Evolutionary conservation across 768 basidiomycete species (phyloP), one percentile per base, ranked within the genome.

Genomic region (Boletales sp.): DNA sequence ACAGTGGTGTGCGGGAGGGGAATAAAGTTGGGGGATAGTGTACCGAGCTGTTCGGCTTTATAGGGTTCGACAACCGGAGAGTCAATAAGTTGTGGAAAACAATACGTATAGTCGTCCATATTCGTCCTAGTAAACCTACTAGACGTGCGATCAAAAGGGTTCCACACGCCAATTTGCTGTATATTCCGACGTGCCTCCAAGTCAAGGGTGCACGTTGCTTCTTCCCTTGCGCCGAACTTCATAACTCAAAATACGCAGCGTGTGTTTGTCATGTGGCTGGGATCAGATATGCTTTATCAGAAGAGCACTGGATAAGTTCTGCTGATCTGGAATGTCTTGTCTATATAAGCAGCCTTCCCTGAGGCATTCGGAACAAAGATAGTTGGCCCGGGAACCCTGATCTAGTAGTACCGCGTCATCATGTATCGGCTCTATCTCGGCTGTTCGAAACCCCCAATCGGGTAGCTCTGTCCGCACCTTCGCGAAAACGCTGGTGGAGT

Each of bases 251-350:
- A 44, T 49, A 58, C 55, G 41, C 25, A 45, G 48, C 34, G 41
- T 56, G 25, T 28, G 59, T 59, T 66, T 62, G 57, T 64, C 57
- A 68, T 68, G 57, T 67, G 65, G 67, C 65, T 55, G 50, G 50
- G 14, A 45, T 51, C 48, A 50, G 54, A 53, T 13, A 30, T 51
- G 25, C 55, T 56, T 60, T 69, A 69, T 67, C 67, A 60, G 62
- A 63, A 57, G 41, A 25, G 44, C 37, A 43, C 53, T 50, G 43
- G 43, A 55, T 14, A 49, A 41, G 50, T 44, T 40, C 34, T 14
- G 44, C 19, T 51, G 60, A 63, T 55, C 48, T 57, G 57, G 58
- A 30, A 45, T 50, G 21, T 17, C 19, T 55, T 57, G 57, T 28
- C 25, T 32, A 53, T 51, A 64, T 64, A 64, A 50, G 44, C 52